Base-by-base conservation (phyloP, 176 grass and related monocot species). In the Lolium multiflorum region DNA sequence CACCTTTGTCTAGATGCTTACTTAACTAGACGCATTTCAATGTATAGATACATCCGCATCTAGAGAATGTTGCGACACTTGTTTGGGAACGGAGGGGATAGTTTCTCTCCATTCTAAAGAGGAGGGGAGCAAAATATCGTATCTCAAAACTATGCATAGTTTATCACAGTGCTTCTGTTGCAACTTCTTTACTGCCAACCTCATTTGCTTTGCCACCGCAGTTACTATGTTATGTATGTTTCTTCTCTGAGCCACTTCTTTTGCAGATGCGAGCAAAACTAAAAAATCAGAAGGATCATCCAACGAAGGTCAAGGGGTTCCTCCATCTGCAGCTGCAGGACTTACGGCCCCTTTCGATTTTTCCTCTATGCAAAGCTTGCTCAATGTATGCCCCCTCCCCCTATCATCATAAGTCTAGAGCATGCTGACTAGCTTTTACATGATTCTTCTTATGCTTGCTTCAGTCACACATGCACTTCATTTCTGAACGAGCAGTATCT, bases 341-440 rank as follows among this genome's bases (percentile, higher is more conserved):
- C 83, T 83, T 46, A 46, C 78, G 3, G 94, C 81, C 80, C 90
- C 95, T 81, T 94, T 97, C 24, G 95, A 97, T 81, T 92, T 97
- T 57, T 90, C 95, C 62, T 67, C 90, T 46, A 92, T 97, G 92
- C 91, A 89, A 71, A 88, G 77, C 57, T 83, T 97, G 64, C 90
- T 94, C 66, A 97, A 97, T 73, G 94, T 97, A 97, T 52, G 76
- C 48, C 79, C 76, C 24, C 24, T 13, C 76, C 26, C 46, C 2
- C 35, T 39, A 18, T 74, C 68, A 47, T 61, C 57, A 87, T 31
- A 47, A 77, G 8, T n/a, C 16, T 78, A 21, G 1, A 67, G 35
- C 20, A 71, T 81, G 26, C 21, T 77, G 35, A 14, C 24, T 57
- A 72, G 68, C 28, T 70, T 75, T 67, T 76, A 20, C 57, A 83